Evolutionary conservation across 225 moss, liverwort and hornwort genomes (phyloP).

Genomic region (Bryoerythrophyllum caledonicum): DNA sequence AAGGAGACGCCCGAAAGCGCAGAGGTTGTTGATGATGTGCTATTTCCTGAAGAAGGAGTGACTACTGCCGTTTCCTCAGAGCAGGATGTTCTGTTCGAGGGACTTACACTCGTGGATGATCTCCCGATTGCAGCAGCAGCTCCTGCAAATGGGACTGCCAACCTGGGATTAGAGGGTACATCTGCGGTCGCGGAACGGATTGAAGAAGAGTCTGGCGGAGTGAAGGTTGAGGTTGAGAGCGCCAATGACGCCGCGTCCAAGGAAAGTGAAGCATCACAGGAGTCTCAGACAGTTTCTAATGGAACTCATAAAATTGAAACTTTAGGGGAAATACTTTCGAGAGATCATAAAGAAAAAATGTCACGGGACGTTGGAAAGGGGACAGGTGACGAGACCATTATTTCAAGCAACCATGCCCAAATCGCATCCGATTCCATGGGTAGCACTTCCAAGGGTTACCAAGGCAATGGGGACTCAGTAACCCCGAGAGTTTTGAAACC

Average conservation of each 20-base stretch:
- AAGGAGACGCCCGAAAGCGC: constrained; percentile 16
- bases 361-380: constrained; percentile 52
- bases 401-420: constrained; percentile 36
- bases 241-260: constrained; percentile 4
- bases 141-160: constrained; percentile 21
- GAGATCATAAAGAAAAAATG: constrained; percentile 38
- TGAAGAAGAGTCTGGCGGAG: constrained; percentile 27
- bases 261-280: constrained; percentile 23
- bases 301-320: constrained; percentile 42
- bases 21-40: background rate
- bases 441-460: constrained; percentile 39
- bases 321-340: constrained; percentile 56
- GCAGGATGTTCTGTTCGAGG: constrained; percentile 39
- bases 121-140: constrained; percentile 17
- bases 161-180: constrained; percentile 18
- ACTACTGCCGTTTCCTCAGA: constrained; percentile 11
- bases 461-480: constrained; percentile 38
- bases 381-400: constrained; percentile 41
- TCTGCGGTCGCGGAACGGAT: constrained; percentile 22
- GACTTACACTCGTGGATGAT: constrained; percentile 36
- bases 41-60: constrained; percentile 21
- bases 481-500: constrained; percentile 38
- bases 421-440: constrained; percentile 36
- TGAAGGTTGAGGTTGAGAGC: constrained; percentile 24
- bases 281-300: constrained; percentile 20